These are phyloP conservation scores for Geotrichum restrictum DNA, from an alignment of 1,139 yeast species.

Conservation along the genomic window DNA sequence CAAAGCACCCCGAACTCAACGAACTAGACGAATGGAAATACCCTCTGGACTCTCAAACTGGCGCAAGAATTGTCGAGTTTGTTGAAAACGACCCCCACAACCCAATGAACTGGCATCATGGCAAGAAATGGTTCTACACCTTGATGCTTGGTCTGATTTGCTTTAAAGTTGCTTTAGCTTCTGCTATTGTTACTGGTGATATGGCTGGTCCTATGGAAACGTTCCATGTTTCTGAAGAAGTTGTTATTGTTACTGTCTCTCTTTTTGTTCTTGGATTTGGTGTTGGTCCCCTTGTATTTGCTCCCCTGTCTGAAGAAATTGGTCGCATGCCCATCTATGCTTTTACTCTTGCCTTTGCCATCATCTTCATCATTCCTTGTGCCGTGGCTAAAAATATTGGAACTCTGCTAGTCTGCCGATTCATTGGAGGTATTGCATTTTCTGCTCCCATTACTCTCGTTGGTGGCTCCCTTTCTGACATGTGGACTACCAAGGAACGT, in stretches of 20 bases:
- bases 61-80: slow-evolving; percentile 58
- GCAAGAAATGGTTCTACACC: slow-evolving; percentile 56
- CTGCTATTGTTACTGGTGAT: slow-evolving; percentile 78
- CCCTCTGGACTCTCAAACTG: slow-evolving; percentile 53
- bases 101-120: slow-evolving; percentile 52
- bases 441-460: slow-evolving; percentile 77
- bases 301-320: slow-evolving; percentile 69
- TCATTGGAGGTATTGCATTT: slow-evolving; percentile 67
- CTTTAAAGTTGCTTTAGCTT: slow-evolving; percentile 84
- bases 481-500: slow-evolving; percentile 61
- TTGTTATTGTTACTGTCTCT: slow-evolving; percentile 72
- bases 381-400: slow-evolving; percentile 68
- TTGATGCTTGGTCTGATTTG: slow-evolving; percentile 44
- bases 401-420: slow-evolving; percentile 59
- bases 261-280: slow-evolving; percentile 81
- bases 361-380: slow-evolving; percentile 67
- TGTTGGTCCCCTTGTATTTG: slow-evolving; percentile 68
- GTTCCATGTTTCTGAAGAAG: slow-evolving; percentile 68
- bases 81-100: slow-evolving; percentile 52
- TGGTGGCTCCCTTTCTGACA: slow-evolving; percentile 75
- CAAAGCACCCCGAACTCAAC: slow-evolving; percentile 40
- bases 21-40: slow-evolving; percentile 56
- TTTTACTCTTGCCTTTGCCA: slow-evolving; percentile 53
- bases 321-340: slow-evolving; percentile 63
- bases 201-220: slow-evolving; percentile 59